Conservation (phyloP, 495 filamentous ascomycete species). For the Aspergillus nanangensis region DNA sequence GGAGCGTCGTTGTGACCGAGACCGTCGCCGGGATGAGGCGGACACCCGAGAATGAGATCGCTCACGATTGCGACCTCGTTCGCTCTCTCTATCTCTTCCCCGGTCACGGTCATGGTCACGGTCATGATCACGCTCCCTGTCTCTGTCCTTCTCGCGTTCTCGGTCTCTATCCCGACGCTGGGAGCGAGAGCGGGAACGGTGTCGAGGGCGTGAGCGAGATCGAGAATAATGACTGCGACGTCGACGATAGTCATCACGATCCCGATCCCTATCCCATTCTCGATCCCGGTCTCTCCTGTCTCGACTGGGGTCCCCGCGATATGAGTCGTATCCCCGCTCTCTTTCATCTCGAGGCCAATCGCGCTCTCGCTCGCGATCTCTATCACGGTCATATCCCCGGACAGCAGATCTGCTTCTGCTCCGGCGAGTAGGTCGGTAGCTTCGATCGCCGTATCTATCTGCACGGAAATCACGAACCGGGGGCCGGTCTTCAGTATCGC, state of each 20-base stretch:
- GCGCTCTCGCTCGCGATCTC: constrained; percentile 18
- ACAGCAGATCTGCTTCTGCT: constrained; percentile 35
- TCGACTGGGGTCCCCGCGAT: constrained; percentile 14
- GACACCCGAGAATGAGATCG: constrained; percentile 16
- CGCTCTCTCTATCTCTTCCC: not conserved
- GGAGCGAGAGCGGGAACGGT: constrained; percentile 2
- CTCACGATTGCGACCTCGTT: constrained; percentile 2
- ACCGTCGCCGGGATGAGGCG: constrained; percentile 20
- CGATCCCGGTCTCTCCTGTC: constrained; percentile 23
- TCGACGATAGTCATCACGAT: constrained; percentile 23
- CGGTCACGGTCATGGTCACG: constrained; percentile 3
- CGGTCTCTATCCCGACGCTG: constrained; percentile 7
- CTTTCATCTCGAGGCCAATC: constrained; percentile 26
- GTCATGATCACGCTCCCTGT: constrained; percentile 8
- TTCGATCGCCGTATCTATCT: constrained; percentile 27
- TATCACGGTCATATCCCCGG: constrained; percentile 22
- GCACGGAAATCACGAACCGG: constrained; percentile 33
- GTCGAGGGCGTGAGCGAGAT: constrained; percentile 10
- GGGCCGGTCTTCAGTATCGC: constrained; percentile 29
- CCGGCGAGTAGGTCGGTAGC: constrained; percentile 32
- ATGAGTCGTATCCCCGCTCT: constrained; percentile 12
- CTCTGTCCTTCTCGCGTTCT: constrained; percentile 9
- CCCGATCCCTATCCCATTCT: constrained; percentile 19
- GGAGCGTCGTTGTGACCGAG: constrained; percentile 7
- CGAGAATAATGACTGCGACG: constrained; percentile 18